Conservation (phyloP, 106 monocot species). For the Platanthera zijinensis region DNA sequence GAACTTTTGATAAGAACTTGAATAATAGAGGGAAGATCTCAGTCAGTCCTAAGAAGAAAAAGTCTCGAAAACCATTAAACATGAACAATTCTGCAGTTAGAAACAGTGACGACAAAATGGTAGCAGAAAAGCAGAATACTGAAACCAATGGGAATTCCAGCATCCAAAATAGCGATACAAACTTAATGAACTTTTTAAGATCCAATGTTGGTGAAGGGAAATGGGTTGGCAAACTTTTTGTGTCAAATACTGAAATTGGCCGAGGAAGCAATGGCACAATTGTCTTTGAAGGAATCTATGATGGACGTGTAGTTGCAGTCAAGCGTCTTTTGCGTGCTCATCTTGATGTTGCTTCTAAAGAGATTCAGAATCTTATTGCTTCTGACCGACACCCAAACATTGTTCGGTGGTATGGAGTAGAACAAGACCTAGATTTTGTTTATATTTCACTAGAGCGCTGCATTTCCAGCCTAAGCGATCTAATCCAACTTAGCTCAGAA, state of each 20-base stretch:
- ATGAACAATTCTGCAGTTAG: constrained; percentile 13
- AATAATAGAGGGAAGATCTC: constrained; percentile 26
- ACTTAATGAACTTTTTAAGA: constrained; percentile 14
- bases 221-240: constrained; percentile 66
- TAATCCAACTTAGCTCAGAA: constrained; percentile 45
- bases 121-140: constrained; percentile 15
- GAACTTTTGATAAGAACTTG: constrained; percentile 22
- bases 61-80: constrained; percentile 40
- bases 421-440: constrained; percentile 88
- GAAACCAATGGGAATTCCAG: constrained; percentile 8
- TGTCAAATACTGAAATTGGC: constrained; percentile 80
- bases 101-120: constrained; percentile 7
- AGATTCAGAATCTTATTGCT: constrained; percentile 81
- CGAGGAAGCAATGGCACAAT: constrained; percentile 97
- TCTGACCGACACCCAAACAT: constrained; percentile 92
- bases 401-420: constrained; percentile 86
- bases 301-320: constrained; percentile 79
- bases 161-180: constrained; percentile 7
- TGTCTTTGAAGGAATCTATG: constrained; percentile 78
- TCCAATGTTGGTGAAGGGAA: constrained; percentile 31
- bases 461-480: constrained; percentile 66
- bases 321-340: constrained; percentile 78
- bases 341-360: constrained; percentile 83
- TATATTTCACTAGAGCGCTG: constrained; percentile 92
- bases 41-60: constrained; percentile 54